Evolutionary conservation across 768 basidiomycete genomes (phyloP), one percentile per base, ranked within the genome.

Genomic region (Gelatoporia subvermispora): DNA sequence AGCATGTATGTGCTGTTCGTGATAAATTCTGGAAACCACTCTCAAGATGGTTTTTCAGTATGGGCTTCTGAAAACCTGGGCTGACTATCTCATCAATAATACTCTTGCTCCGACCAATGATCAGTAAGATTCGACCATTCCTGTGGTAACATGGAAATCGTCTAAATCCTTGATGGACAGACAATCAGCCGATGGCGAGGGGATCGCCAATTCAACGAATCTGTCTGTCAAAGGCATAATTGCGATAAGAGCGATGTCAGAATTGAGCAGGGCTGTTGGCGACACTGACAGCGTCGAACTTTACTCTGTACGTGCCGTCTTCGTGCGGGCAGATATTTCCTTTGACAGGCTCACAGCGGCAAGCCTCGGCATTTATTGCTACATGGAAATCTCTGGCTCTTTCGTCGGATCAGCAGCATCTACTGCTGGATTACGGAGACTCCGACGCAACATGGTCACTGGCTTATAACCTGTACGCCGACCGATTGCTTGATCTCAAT

Each of bases 211-310:
- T 42, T 49, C 53, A 53, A 56, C 55, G 3, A 60, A 60, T 45
- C 42, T 60, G 11, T 51, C 51, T 1, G 51, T 60, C 47, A 60
- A 60, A 41, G 58, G 58, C 2, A 60, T 60, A 51, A 57, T 60
- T 20, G 58, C 45, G 15, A 49, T 60, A 16, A 42, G 57, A 35
- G 53, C 58, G 3, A 60, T 60, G 58, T 46, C 55, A 3, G 49
- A 56, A 44, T 57, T 60, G 24, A 51, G 53, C 22, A 34, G 40
- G 2, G 55, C 49, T 1, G 15, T 55, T 13, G 49, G 49, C 8
- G 20, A 51, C 21, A 35, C 35, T 15, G 24, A 46, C n/a, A 53
- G 50, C 48, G 7, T 41, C 49, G 23, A 34, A 42, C 17, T 59
- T 48, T 34, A 47, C 52, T 7, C 28, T 31, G 28, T 31, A 31